Evolutionary conservation across 2,329 filamentous ascomycete genomes (phyloP).

Genomic region (Gaeumannomyces sp.): DNA sequence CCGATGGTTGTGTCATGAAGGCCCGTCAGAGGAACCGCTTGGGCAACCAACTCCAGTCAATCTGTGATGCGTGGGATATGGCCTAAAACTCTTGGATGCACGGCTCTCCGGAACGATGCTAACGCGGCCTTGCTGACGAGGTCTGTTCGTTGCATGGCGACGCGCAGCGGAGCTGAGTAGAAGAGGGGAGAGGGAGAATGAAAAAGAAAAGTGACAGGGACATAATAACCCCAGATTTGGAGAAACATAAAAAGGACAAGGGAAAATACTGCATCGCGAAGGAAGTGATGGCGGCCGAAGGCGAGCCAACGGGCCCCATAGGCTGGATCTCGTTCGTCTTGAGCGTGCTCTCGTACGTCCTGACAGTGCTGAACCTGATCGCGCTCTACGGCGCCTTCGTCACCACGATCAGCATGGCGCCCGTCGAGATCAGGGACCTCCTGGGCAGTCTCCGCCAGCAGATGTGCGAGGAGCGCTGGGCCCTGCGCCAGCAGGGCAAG

Average conservation of each 20-base stretch:
- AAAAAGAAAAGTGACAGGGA: background rate
- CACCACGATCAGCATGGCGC: constrained; percentile 15
- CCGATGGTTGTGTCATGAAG: too few species aligned
- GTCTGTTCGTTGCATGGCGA: background rate
- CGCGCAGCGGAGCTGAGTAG: background rate
- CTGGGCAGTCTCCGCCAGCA: constrained; percentile 16
- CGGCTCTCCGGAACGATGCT: background rate
- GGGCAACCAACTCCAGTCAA: too few species aligned
- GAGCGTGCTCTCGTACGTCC: constrained; percentile 12
- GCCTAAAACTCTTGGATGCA: background rate
- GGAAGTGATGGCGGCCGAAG: background rate
- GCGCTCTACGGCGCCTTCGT: constrained; percentile 17
- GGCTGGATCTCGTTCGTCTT: constrained; percentile 12
- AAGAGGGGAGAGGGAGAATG: background rate
- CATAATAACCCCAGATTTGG: background rate
- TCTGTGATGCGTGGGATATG: too few species aligned
- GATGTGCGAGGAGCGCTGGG: constrained; percentile 17
- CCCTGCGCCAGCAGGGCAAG: constrained; percentile 16
- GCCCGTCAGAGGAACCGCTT: too few species aligned
- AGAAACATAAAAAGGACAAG: background rate
- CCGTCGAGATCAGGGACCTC: constrained; percentile 14
- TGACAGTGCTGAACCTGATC: constrained; percentile 16
- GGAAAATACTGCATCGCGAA: background rate
- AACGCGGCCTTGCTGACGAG: background rate
- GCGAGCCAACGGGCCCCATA: background rate